These are phyloP conservation scores for Pseudoscleropodium purum DNA, from an alignment of 225 moss, liverwort and hornwort species.

Conservation along the genomic window DNA sequence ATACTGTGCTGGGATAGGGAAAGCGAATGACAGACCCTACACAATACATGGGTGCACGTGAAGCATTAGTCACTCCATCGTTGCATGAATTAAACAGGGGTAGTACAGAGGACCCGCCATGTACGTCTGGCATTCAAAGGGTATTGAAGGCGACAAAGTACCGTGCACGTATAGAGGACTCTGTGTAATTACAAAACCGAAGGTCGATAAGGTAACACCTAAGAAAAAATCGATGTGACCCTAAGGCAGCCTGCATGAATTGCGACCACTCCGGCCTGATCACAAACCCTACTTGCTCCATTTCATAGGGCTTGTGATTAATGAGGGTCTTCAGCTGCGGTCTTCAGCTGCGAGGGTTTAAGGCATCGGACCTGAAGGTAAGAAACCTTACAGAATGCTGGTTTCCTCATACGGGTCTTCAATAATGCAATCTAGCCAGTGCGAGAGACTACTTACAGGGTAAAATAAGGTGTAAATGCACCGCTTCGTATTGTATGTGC, in stretches of 20 bases:
- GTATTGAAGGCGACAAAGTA: not conserved
- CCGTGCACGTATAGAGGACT: not conserved
- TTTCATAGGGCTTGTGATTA: not conserved
- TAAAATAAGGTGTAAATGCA: conserved; percentile 91
- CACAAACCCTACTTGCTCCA: not conserved
- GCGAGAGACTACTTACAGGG: conserved; percentile 47
- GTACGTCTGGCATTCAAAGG: not conserved
- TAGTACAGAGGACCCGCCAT: not conserved
- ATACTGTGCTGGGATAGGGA: conserved; percentile 93
- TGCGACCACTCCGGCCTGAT: not conserved
- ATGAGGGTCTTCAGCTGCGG: not conserved
- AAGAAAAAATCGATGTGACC: not conserved
- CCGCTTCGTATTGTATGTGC: conserved; percentile 73
- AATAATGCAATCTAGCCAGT: not conserved
- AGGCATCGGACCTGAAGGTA: not conserved
- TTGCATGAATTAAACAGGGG: not conserved
- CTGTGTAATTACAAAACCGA: not conserved
- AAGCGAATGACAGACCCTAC: conserved; percentile 94
- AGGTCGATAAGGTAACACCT: not conserved
- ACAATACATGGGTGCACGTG: not conserved
- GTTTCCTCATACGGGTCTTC: not conserved
- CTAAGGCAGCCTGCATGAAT: not conserved
- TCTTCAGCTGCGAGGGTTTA: not conserved
- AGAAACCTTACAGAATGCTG: not conserved
- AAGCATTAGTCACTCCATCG: not conserved